A percentile compares a stretch with the other conserved stretches of the same genome.
Evolutionary conservation across 805 yeast genomes (phyloP).

Genomic region (Wickerhamiella domercqiae): DNA sequence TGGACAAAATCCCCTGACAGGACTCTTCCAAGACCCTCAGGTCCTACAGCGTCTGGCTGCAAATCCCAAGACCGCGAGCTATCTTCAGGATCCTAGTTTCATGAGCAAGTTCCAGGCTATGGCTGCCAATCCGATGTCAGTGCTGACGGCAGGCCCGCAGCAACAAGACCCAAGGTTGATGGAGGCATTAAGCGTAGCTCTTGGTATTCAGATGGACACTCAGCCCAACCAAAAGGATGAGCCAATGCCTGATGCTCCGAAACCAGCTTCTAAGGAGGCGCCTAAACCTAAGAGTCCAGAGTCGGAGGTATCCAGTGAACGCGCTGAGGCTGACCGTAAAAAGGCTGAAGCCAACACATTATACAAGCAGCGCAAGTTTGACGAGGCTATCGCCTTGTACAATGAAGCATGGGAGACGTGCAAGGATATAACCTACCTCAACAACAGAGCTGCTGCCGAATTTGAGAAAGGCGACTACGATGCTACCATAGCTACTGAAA

Average conservation of each 20-base stretch:
- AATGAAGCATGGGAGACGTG: slow-evolving; percentile 68
- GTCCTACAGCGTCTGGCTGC: slow-evolving; percentile 56
- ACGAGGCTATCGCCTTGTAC: slow-evolving; percentile 79
- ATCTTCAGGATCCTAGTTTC: slow-evolving; percentile 76
- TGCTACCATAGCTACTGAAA: slow-evolving; percentile 65
- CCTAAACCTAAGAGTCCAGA: slow-evolving; percentile 18
- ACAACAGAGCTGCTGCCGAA: slow-evolving; percentile 97
- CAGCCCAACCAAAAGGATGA: slow-evolving; percentile 9
- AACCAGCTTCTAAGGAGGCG: slow-evolving; percentile 19
- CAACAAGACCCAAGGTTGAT: slow-evolving; percentile 71
- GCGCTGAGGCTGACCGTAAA: slow-evolving; percentile 29
- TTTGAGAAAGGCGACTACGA: slow-evolving; percentile 89
- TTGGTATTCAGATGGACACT: slow-evolving; percentile 53
- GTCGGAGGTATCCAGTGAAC: slow-evolving; percentile 27
- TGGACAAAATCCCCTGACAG: slow-evolving; percentile 64
- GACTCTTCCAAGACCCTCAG: slow-evolving; percentile 67
- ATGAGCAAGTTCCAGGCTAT: slow-evolving; percentile 44
- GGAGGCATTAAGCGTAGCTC: slow-evolving; percentile 70
- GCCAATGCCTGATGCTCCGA: slow-evolving; percentile 16
- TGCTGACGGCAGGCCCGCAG: slow-evolving; percentile 40
- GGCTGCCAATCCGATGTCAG: slow-evolving; percentile 58
- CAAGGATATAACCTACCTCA: slow-evolving; percentile 81
- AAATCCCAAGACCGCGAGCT: slow-evolving; percentile 77
- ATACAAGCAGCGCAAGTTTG: slow-evolving; percentile 78
- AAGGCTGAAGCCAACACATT: slow-evolving; percentile 77